Evolutionary conservation across 768 basidiomycete genomes (phyloP).

Genomic region (Rhodotorula babjevae): DNA sequence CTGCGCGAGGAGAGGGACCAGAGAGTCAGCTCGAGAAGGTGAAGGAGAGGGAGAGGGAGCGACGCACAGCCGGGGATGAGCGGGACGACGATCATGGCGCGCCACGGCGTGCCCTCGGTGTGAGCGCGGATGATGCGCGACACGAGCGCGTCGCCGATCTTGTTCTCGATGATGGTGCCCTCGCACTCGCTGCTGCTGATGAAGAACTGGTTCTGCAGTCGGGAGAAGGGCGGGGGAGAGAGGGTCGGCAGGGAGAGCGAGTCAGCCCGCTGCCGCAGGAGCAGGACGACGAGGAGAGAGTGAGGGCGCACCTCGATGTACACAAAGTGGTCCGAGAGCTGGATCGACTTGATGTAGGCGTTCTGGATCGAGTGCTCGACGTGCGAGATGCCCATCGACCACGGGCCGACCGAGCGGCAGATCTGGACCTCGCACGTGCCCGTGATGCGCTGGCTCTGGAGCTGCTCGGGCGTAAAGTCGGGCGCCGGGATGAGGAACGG

Average conservation of each 20-base stretch:
- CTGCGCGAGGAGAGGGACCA: background rate
- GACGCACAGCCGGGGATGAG: slow-evolving; percentile 88
- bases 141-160: slow-evolving; percentile 89
- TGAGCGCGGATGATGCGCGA: slow-evolving; percentile 84
- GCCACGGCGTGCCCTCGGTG: slow-evolving; percentile 74
- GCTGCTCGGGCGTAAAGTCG: slow-evolving; percentile 77
- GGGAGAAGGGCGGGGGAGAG: background rate
- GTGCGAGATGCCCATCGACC: slow-evolving; percentile 87
- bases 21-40: background rate
- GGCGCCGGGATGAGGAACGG: slow-evolving; percentile 90
- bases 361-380: slow-evolving; percentile 65
- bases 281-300: background rate
- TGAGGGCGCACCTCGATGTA: slow-evolving; percentile 62
- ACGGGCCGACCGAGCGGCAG: slow-evolving; percentile 87
- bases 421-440: slow-evolving; percentile 98
- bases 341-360: slow-evolving; percentile 60
- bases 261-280: no score
- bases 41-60: background rate
- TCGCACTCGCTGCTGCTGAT: slow-evolving; percentile 65
- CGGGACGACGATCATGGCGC: slow-evolving; percentile 86
- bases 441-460: slow-evolving; percentile 72
- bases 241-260: no score
- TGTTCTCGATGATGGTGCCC: slow-evolving; percentile 82
- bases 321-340: slow-evolving; percentile 91
- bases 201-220: slow-evolving; percentile 51